Evolutionary conservation across 352 stramenopile species (phyloP).

Genomic region (Phytophthora constricta): DNA sequence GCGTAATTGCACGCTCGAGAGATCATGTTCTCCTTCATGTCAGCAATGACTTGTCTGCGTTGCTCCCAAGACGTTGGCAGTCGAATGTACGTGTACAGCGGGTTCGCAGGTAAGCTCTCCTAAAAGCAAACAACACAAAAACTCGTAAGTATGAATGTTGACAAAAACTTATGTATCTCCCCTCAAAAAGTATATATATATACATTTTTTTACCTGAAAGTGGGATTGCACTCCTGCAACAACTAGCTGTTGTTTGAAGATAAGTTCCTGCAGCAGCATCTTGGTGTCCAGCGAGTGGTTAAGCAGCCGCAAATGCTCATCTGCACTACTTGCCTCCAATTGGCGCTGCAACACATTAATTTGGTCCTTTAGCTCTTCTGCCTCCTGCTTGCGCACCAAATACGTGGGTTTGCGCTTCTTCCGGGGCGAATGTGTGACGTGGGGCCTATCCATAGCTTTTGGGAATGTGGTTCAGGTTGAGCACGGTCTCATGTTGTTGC

Average conservation of each 20-base stretch:
- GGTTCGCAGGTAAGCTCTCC: conserved; percentile 16
- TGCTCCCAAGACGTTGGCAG: conserved; percentile 21
- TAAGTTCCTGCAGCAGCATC: conserved; percentile 12
- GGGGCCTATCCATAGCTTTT: neutral
- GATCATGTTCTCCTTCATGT: conserved; percentile 29
- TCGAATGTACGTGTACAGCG: conserved; percentile 17
- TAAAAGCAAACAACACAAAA: neutral
- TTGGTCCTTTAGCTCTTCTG: conserved; percentile 16
- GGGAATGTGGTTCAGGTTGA: no score
- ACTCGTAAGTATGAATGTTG: no score
- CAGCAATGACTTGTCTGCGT: conserved; percentile 20
- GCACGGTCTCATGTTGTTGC: no score
- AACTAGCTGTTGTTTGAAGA: conserved; percentile 17
- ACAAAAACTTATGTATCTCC: no score
- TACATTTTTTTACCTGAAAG: conserved; percentile 10
- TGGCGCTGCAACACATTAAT: conserved; percentile 10
- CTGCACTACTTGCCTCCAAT: conserved; percentile 10
- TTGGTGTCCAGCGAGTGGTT: conserved; percentile 12
- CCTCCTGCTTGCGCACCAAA: conserved; percentile 28
- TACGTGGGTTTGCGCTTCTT: conserved; percentile 44
- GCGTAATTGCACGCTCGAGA: conserved; percentile 19
- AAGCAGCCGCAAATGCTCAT: conserved; percentile 18
- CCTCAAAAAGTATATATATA: conserved; percentile 13
- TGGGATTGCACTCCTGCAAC: conserved; percentile 21
- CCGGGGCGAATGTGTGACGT: conserved; percentile 2